Base-by-base conservation (phyloP, 768 basidiomycete species). In the Xerocomellus chrysenteron region DNA sequence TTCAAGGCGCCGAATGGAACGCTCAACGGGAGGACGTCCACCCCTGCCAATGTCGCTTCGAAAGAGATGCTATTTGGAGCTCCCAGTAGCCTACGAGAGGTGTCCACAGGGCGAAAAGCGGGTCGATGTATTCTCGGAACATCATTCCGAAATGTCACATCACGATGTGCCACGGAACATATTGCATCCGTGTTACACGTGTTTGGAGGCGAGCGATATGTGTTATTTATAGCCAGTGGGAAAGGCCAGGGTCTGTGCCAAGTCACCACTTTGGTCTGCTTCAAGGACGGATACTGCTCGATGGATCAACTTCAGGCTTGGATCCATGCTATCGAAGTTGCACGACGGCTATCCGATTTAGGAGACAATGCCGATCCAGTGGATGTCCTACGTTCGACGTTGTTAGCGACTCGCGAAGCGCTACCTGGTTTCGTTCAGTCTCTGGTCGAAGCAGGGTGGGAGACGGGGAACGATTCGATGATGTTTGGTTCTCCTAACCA, bases 261-360 rank as follows among this genome's bases (percentile, higher is more conserved):
- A 9, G 21, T 33, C 19, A 54, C 48, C n/a, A 56, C 82, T 3
- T 75, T 76, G 56, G 75, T 84, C 41, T 75, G 75, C 60, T 71
- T 87, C 55, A 85, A 80, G 57, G 78, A 81, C 30, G 78, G 78
- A 7, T 79, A 83, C 52, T 64, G 66, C 24, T 53, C 74, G 4
- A 57, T 65, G 14, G 83, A 86, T 64, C 80, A 82, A 56, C 73
- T 85, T 39, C 79, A 79, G 54, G 84, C 81, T 3, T 88, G 86
- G 85, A 53, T 71, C 50, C 65, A 70, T 36, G 60, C 56, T 8
- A 53, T 60, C 13, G 68, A 70, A 47, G 61, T 59, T 3, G 44
- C 67, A 7, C 55, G 58, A 47, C 46, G 6, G 19, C 17, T 64
- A 19, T 21, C 5, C 14, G 30, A 54, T 36, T 19, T 1, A n/a